These are phyloP conservation scores for Tilletiaria anomala DNA, from an alignment of 1,284 basidiomycete species.

Conservation along the genomic window DNA sequence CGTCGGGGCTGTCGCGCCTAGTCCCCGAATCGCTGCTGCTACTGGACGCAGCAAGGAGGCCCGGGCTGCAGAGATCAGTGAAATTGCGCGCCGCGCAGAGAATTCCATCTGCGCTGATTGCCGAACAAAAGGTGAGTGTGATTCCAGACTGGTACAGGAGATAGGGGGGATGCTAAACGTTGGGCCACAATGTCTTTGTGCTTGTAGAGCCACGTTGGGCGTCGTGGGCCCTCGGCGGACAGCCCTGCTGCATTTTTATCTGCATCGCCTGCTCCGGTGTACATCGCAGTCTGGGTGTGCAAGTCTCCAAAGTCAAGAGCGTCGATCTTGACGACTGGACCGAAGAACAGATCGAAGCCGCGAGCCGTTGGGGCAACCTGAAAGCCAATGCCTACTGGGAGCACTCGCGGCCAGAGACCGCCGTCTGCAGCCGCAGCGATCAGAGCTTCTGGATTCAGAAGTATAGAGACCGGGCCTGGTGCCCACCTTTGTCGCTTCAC, in stretches of 20 bases:
- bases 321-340: slow-evolving; percentile 44
- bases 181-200: too few relatives aligned
- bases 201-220: slow-evolving; percentile 40
- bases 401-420: slow-evolving; percentile 8
- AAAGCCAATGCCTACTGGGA: slow-evolving; percentile 21
- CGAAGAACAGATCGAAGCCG: slow-evolving; percentile 21
- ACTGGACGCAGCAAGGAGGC: too few relatives aligned
- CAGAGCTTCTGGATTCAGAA: slow-evolving; percentile 1
- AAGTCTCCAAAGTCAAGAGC: slow-evolving; percentile 44
- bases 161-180: background rate
- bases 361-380: slow-evolving; percentile 19
- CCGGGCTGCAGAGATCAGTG: slow-evolving; percentile 36
- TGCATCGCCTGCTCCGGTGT: slow-evolving; percentile 46
- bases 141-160: background rate
- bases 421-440: slow-evolving; percentile 1
- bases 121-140: slow-evolving; percentile 26
- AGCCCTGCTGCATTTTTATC: slow-evolving; percentile 41
- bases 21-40: too few relatives aligned
- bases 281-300: slow-evolving; percentile 45
- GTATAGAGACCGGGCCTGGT: slow-evolving; percentile 1
- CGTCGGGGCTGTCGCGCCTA: too few relatives aligned
- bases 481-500: too few relatives aligned
- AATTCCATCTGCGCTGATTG: slow-evolving; percentile 45
- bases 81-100: slow-evolving; percentile 34
- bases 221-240: slow-evolving; percentile 38